Base-by-base conservation (phyloP, 495 filamentous ascomycete genomes). In the Melanomma pulvis-pyrius region DNA sequence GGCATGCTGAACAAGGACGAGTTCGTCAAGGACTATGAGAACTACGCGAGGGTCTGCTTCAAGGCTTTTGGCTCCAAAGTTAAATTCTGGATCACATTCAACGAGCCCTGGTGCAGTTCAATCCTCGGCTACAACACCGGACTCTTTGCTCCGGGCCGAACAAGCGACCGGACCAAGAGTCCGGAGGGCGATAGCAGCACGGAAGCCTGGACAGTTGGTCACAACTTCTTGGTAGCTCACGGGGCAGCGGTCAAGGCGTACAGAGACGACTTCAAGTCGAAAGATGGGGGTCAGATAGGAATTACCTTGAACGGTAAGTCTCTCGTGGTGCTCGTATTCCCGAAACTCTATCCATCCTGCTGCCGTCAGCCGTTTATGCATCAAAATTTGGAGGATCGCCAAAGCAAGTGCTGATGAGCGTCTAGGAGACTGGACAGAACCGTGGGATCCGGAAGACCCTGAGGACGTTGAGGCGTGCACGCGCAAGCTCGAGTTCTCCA, bases 71-170 rank as follows among this genome's bases (percentile, higher is more conserved):
- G 72, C 1, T 61, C 81, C 82, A 74, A 82, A 82, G 78, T 85
- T 67, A 83, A 86, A 77, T 77, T 81, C 75, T 88, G 84, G 86
- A 86, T 87, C 77, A 87, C 84, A 26, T 86, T 87, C 75, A 88
- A 87, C 75, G 85, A 88, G 77, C 86, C 85, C 19, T 87, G 81
- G 77, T 87, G 84, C 73, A 84, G 79, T 62, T 80, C 83, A 44
- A 83, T 87, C 70, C 75, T 86, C 36, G 85, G 85, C 63, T 86
- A 86, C 75, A 84, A 78, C 74, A 80, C 79, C 36, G 85, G 85
- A 48, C 76, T 82, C 51, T 86, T 86, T 68, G 85, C 86, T 24
- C 86, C 85, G 9, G 84, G 84, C 28, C 81, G 79, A 72, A 85
- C 83, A 1, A 85, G 82, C 60, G 81, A 86, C 77, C 80, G 85